phyloP scores from a whole-genome alignment of 1,284 basidiomycete species.

The Fistulinella cinereoalba region DNA sequence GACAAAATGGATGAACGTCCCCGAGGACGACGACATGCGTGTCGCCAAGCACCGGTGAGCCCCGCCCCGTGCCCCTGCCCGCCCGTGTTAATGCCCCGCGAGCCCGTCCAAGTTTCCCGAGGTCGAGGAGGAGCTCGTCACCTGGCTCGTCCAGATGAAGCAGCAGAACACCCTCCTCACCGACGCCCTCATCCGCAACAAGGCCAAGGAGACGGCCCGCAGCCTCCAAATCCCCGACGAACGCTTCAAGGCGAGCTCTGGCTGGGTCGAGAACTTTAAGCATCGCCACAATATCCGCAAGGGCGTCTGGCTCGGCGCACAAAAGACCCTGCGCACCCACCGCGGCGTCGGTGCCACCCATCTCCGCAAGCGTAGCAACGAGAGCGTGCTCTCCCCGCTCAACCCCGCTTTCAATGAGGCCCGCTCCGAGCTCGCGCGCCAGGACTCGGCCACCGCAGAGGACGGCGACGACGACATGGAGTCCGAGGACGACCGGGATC shows the following conservation, averaged over 20 bases:
- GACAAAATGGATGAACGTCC: slow-evolving; percentile 73
- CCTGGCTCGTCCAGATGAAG: slow-evolving; percentile 58
- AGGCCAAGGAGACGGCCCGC: slow-evolving; percentile 69
- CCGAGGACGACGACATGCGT: slow-evolving; percentile 52
- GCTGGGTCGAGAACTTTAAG: slow-evolving; percentile 93
- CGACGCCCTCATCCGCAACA: slow-evolving; percentile 68
- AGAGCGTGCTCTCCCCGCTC: slow-evolving; percentile 36
- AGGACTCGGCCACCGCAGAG: slow-evolving; percentile 28
- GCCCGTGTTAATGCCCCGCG: slow-evolving; percentile 9
- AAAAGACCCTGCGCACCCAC: slow-evolving; percentile 32
- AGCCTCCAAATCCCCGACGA: slow-evolving; percentile 57
- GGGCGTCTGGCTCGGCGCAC: slow-evolving; percentile 54
- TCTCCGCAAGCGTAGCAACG: slow-evolving; percentile 35
- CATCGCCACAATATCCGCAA: slow-evolving; percentile 70
- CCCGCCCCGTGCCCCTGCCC: background rate
- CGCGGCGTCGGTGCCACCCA: slow-evolving; percentile 33
- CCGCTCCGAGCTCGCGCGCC: slow-evolving; percentile 28
- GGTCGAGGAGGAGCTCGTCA: slow-evolving; percentile 63
- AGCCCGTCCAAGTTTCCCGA: slow-evolving; percentile 78
- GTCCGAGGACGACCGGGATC: slow-evolving; percentile 35
- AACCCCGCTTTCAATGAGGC: slow-evolving; percentile 38
- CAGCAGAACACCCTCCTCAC: slow-evolving; percentile 54
- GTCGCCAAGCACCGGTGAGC: slow-evolving; percentile 65
- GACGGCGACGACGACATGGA: slow-evolving; percentile 37
- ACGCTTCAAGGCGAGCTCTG: slow-evolving; percentile 85